Percentiles rank a stretch among this genome's conserved stretches.
phyloP scores from a whole-genome alignment of 139 green algal genomes.

The Nannochloris sp. region DNA sequence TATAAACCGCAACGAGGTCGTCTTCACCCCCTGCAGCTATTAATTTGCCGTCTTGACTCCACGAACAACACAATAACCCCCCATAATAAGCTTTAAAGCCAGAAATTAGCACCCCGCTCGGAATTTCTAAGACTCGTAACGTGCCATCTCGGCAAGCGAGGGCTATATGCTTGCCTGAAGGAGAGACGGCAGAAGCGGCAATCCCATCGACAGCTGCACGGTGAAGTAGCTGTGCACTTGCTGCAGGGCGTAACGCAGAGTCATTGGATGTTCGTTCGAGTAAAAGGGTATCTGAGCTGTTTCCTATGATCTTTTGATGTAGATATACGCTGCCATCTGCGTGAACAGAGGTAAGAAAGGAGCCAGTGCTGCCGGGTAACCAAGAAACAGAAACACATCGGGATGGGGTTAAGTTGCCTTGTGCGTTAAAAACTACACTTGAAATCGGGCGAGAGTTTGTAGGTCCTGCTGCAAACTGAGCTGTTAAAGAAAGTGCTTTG shows the following conservation, averaged over 20 bases:
- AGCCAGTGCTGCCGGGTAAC: constrained; percentile 33
- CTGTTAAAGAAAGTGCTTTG: constrained; percentile 43
- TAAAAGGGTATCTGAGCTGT: constrained; percentile 41
- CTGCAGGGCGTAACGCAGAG: not conserved
- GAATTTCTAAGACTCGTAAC: constrained; percentile 60
- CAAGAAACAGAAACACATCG: constrained; percentile 46
- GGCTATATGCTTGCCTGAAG: constrained; percentile 65
- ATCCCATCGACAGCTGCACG: constrained; percentile 42
- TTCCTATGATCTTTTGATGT: constrained; percentile 15
- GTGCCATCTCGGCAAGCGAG: constrained; percentile 67
- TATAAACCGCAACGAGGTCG: constrained; percentile 78
- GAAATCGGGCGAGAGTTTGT: constrained; percentile 25
- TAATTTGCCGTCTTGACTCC: constrained; percentile 68
- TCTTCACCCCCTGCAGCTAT: constrained; percentile 85
- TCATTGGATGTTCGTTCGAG: constrained; percentile 25
- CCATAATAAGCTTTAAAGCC: constrained; percentile 86
- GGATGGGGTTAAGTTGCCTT: constrained; percentile 28
- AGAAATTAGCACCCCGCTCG: constrained; percentile 31
- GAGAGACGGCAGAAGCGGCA: constrained; percentile 59
- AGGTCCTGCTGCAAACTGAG: constrained; percentile 33
- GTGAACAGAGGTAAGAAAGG: constrained; percentile 48
- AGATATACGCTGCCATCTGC: constrained; percentile 41
- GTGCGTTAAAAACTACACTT: constrained; percentile 30
- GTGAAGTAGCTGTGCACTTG: constrained; percentile 7
- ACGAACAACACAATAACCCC: constrained; percentile 76